A percentile compares a stretch with the other conserved stretches of the same genome.
Evolutionary conservation across 148 eudicot species (phyloP).

Genomic region (Diospyros kaki): DNA sequence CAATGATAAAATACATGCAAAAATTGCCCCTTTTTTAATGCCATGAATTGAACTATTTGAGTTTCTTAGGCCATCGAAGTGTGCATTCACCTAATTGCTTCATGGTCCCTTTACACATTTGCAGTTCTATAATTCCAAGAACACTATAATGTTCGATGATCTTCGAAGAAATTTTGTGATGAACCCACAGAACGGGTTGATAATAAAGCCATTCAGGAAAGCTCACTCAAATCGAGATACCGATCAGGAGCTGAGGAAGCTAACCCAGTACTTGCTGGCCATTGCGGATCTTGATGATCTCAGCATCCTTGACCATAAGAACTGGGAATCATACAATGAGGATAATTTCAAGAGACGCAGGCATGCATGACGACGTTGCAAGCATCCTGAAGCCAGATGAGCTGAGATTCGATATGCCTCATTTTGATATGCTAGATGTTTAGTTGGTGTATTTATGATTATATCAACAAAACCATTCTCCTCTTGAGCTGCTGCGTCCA

Average conservation of each 20-base stretch:
- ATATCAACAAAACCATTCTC: no score
- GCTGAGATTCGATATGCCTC: no score
- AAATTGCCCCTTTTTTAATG: not conserved
- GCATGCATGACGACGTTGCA: slow-evolving; percentile 29
- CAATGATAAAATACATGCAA: not conserved
- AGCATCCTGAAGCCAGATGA: no score
- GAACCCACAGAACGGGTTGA: slow-evolving; percentile 95
- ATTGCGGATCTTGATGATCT: slow-evolving; percentile 86
- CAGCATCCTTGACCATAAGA: slow-evolving; percentile 65
- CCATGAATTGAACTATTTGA: not conserved
- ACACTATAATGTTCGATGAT: slow-evolving; percentile 98
- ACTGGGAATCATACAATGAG: slow-evolving; percentile 68
- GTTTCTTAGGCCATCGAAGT: not conserved
- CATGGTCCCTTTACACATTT: slow-evolving; percentile 10
- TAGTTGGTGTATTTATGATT: no score
- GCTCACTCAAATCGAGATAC: slow-evolving; percentile 73
- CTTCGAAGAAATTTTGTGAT: slow-evolving; percentile 85
- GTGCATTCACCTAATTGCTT: not conserved
- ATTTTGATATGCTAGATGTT: no score
- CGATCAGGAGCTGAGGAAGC: slow-evolving; percentile 89
- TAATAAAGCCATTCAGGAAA: slow-evolving; percentile 85
- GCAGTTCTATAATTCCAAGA: slow-evolving; percentile 81
- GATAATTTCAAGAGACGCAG: slow-evolving; percentile 67
- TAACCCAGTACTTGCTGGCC: slow-evolving; percentile 86
- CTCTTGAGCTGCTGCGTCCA: no score